These are phyloP conservation scores for Psilocybe tampanensis DNA, from an alignment of 768 basidiomycete genomes.

Conservation along the genomic window DNA sequence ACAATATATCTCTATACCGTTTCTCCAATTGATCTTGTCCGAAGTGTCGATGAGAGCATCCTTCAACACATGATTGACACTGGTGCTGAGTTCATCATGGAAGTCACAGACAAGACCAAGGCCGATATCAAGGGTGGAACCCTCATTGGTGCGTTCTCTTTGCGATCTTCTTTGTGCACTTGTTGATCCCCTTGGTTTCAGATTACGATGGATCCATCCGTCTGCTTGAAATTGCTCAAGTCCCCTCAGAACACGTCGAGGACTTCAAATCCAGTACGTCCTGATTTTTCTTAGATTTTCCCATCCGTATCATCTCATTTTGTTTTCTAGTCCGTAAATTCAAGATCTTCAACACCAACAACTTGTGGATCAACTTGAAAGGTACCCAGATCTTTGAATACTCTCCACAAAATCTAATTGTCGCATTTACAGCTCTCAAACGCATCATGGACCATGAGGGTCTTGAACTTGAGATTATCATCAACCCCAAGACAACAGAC, in stretches of 20 bases:
- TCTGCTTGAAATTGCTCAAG: slow-evolving; percentile 92
- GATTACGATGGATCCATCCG: slow-evolving; percentile 88
- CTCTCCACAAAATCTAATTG: not conserved
- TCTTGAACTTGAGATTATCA: slow-evolving; percentile 94
- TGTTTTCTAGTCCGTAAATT: slow-evolving; percentile 72
- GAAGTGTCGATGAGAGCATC: slow-evolving; percentile 80
- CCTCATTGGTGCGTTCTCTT: slow-evolving; percentile 56
- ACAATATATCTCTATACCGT: not conserved
- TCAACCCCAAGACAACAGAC: slow-evolving; percentile 88
- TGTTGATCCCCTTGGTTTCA: slow-evolving; percentile 13
- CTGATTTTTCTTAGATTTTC: not conserved
- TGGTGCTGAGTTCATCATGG: slow-evolving; percentile 88
- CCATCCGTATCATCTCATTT: not conserved
- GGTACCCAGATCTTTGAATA: slow-evolving; percentile 37
- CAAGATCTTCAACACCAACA: slow-evolving; percentile 93
- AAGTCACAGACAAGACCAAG: slow-evolving; percentile 97
- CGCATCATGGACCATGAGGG: slow-evolving; percentile 84
- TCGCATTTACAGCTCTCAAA: slow-evolving; percentile 71
- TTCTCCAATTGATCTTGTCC: slow-evolving; percentile 3
- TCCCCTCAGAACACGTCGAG: slow-evolving; percentile 90
- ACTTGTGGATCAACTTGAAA: slow-evolving; percentile 78
- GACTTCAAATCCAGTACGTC: slow-evolving; percentile 83
- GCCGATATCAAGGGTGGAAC: slow-evolving; percentile 82
- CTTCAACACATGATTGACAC: slow-evolving; percentile 85
- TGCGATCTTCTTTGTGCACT: not conserved